Conservation (phyloP, 345 rosid genomes). For the Lepidium africanum region DNA sequence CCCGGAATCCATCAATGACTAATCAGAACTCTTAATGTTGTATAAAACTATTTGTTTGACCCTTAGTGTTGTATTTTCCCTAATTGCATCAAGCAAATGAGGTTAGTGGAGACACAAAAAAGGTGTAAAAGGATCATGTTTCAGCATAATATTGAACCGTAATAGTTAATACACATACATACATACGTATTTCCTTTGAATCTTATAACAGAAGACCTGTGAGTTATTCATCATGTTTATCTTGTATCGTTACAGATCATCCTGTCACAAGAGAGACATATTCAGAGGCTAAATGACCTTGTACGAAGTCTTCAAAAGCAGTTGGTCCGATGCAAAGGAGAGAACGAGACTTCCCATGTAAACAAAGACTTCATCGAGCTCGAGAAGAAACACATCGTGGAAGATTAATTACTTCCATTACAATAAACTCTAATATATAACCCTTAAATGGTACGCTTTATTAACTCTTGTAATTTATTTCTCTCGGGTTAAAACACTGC, state of each 20-base stretch:
- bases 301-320: slow-evolving; percentile 58
- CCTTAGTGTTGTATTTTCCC: not conserved
- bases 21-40: not conserved
- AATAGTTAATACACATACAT: not conserved
- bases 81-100: not conserved
- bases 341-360: slow-evolving; percentile 23
- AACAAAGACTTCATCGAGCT: slow-evolving; percentile 52
- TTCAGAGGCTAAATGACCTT: slow-evolving; percentile 67
- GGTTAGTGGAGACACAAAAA: not conserved
- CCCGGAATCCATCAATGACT: not conserved
- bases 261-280: slow-evolving; percentile 73
- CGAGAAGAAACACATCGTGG: slow-evolving; percentile 43
- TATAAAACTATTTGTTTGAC: not conserved
- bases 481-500: not conserved
- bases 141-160: not conserved
- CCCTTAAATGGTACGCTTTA: not conserved
- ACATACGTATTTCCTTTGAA: not conserved
- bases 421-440: not conserved
- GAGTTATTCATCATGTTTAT: no score
- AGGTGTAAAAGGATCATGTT: not conserved
- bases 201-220: not conserved
- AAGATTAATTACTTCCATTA: slow-evolving; percentile 36
- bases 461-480: slow-evolving; percentile 5
- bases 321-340: slow-evolving; percentile 46
- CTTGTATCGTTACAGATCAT: slow-evolving; percentile 53